A percentile compares a stretch with the other conserved stretches of the same genome.
Evolutionary conservation across 2,329 filamentous ascomycete species (phyloP).

Genomic region (Elsinoe australis): DNA sequence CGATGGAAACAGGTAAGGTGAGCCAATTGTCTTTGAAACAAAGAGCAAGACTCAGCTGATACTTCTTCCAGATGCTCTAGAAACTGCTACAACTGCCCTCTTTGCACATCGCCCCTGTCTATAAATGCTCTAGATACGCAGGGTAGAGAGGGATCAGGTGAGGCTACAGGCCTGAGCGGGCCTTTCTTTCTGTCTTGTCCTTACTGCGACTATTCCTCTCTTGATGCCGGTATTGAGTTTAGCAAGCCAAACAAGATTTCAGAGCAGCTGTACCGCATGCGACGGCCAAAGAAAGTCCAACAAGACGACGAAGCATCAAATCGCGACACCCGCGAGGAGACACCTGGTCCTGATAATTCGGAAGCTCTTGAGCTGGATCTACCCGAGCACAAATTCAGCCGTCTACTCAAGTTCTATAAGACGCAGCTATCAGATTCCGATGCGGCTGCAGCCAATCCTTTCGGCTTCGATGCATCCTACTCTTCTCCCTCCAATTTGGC

Average conservation of each 20-base stretch:
- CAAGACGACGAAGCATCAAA: background rate
- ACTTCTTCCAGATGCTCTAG: slow-evolving; percentile 59
- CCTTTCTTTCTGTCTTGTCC: slow-evolving; percentile 61
- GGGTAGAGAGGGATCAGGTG: slow-evolving; percentile 25
- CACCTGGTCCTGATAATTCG: background rate
- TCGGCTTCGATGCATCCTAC: slow-evolving; percentile 51
- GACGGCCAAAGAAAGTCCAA: background rate
- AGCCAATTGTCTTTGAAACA: slow-evolving; percentile 17
- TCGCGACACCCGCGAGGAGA: background rate
- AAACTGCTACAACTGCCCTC: slow-evolving; percentile 91
- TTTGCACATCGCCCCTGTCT: slow-evolving; percentile 73
- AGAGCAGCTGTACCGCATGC: slow-evolving; percentile 47
- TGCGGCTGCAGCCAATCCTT: slow-evolving; percentile 44
- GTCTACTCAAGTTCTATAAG: slow-evolving; percentile 73
- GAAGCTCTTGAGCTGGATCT: background rate
- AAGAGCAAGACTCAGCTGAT: slow-evolving; percentile 5
- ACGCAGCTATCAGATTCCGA: slow-evolving; percentile 61
- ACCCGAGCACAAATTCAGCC: slow-evolving; percentile 63
- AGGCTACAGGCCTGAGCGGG: slow-evolving; percentile 19
- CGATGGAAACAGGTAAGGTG: slow-evolving; percentile 76
- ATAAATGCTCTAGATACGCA: slow-evolving; percentile 62
- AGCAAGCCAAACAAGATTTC: slow-evolving; percentile 79
- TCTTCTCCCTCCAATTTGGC: slow-evolving; percentile 73
- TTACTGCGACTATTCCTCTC: slow-evolving; percentile 88
- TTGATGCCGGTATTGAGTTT: slow-evolving; percentile 83